Base-by-base conservation (phyloP, 2,329 filamentous ascomycete species). In the Monosporascus sp. region DNA sequence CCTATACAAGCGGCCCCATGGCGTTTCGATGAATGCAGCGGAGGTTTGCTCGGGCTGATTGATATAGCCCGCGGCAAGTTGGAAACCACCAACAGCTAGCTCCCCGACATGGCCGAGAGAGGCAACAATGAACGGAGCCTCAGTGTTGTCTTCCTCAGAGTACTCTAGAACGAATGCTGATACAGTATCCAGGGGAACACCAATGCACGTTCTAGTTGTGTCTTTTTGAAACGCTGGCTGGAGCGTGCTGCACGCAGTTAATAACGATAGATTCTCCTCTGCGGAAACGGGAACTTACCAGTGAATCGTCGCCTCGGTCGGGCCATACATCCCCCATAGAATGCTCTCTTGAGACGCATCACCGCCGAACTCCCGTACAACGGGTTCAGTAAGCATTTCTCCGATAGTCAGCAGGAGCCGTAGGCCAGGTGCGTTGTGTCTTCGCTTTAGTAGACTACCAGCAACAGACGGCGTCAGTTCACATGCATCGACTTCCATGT, bases 301-400 rank as follows among this genome's bases (percentile, higher is more conserved):
- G 67, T 97, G 92, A 53, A 97, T 96, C 0, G 91, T 85, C 7
- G 90, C 90, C 72, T 97, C 92, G 0, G 92, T 97, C 1, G 92
- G 92, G 0, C 92, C 92, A 65, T 97, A 97, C 91, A 96, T 96
- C 37, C 86, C 92, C 80, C 90, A 92, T 1, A 97, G 76, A 44
- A 96, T 85, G 60, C 88, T 86, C 2, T 74, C 66, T 7, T 70
- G 71, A 0, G 65, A 65, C 0, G 69, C 64, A 9, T 75, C 72
- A 2, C 82, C 82, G 6, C 90, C 91, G 74, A 94, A 97, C 65
- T 95, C 90, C 37, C 82, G 74, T 22, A 96, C 78, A 2, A 97
- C 86, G 8, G 83, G 80, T 43, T 79, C 76, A 3, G 88, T 96
- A 37, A 97, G 79, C 91, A 96, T 96, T 70, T 97, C 92, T 6